Evolutionary conservation across 23 red algal genomes (phyloP).

Genomic region (Cyanidioschyzon merolae): DNA sequence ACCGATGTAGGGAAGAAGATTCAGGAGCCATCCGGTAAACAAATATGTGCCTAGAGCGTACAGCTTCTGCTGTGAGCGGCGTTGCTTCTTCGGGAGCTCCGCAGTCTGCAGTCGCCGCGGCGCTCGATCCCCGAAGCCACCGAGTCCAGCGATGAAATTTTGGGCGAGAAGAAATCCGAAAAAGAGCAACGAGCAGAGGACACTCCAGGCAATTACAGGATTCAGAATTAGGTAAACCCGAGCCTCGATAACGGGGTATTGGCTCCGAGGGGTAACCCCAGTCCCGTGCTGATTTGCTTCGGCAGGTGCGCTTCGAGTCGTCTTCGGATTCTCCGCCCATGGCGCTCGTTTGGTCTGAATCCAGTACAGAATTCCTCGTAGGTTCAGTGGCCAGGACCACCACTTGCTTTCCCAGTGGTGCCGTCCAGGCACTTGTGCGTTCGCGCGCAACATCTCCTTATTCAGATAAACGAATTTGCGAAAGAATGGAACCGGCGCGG

Average conservation of each 20-base stretch:
- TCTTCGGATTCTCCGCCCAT: constrained; percentile 1
- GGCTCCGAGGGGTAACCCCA: neutral
- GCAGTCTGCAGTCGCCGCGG: constrained; percentile 9
- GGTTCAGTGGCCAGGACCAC: constrained; percentile 75
- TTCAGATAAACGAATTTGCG: constrained; percentile 49
- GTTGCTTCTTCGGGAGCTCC: constrained; percentile 6
- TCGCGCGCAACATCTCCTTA: constrained; percentile 53
- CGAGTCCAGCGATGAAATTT: neutral
- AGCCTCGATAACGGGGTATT: neutral
- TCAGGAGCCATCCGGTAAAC: constrained; percentile 60
- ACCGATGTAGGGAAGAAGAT: constrained; percentile 72
- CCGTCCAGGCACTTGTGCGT: constrained; percentile 36
- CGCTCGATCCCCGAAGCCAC: constrained; percentile 9
- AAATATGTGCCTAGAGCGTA: constrained; percentile 45
- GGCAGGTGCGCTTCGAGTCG: neutral
- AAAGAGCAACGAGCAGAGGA: constrained; percentile 21
- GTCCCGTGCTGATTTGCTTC: neutral
- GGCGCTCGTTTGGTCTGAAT: constrained; percentile 23
- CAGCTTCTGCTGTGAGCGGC: constrained; percentile 2
- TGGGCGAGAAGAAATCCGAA: constrained; percentile 18
- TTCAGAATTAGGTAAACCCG: neutral
- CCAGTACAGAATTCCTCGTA: constrained; percentile 63
- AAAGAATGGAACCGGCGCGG: constrained; percentile 17
- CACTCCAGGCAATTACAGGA: constrained; percentile 23
- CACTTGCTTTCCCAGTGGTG: constrained; percentile 73